phyloP scores from a whole-genome alignment of 768 basidiomycete genomes.

The Pleurotus ostreatus region DNA sequence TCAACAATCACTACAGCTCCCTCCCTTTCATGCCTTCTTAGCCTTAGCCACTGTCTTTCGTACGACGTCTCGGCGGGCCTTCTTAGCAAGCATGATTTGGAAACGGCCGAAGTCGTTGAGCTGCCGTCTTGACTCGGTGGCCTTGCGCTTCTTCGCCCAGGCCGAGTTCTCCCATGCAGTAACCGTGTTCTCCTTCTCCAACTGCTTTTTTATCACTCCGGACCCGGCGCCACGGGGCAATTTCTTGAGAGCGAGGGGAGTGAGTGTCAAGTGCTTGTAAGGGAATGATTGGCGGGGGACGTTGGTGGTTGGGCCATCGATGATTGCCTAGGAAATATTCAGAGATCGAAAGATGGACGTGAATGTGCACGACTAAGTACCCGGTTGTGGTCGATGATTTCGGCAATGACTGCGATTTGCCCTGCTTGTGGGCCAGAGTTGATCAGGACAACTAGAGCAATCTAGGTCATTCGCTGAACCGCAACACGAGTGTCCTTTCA shows the following conservation, averaged over 20 bases:
- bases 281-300: constrained; percentile 91
- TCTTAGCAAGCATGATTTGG: constrained; percentile 84
- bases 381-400: constrained; percentile 99
- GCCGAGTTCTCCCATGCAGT: constrained; percentile 86
- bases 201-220: constrained; percentile 75
- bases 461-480: not conserved
- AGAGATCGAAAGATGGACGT: not conserved
- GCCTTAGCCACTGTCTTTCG: constrained; percentile 65
- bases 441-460: constrained; percentile 78
- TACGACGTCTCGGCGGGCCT: constrained; percentile 74
- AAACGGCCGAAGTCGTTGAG: constrained; percentile 93
- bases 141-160: constrained; percentile 87
- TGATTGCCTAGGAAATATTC: constrained; percentile 64
- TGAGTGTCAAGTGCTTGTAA: constrained; percentile 91
- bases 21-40: constrained; percentile 34
- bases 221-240: constrained; percentile 87
- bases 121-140: constrained; percentile 66
- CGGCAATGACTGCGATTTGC: constrained; percentile 91
- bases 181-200: constrained; percentile 80
- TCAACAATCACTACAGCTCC: not conserved
- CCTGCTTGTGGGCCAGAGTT: constrained; percentile 82
- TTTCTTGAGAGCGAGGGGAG: constrained; percentile 73
- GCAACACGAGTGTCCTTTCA: not conserved
- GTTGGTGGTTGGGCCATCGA: constrained; percentile 89
- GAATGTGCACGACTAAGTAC: constrained; percentile 41